A percentile compares a stretch with the other conserved stretches of the same genome.
phyloP scores from a whole-genome alignment of 2,329 filamentous ascomycete genomes.

The Cladosporium halotolerans region DNA sequence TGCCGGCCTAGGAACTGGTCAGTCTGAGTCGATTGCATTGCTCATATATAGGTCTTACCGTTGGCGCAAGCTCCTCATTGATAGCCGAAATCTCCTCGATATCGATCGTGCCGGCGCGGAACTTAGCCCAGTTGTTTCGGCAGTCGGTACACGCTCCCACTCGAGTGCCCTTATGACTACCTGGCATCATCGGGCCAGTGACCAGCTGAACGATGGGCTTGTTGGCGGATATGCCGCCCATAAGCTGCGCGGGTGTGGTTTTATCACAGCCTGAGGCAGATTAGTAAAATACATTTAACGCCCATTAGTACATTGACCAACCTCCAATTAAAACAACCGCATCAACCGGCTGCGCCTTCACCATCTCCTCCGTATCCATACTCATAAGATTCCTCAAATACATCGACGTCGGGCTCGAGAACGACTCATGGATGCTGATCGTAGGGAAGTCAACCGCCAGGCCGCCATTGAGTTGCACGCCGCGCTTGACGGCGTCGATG shows the following conservation, averaged over 20 bases:
- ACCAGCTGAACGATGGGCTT: conserved; percentile 64
- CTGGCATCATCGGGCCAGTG: conserved; percentile 71
- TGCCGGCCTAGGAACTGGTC: conserved; percentile 31
- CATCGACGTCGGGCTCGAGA: conserved; percentile 68
- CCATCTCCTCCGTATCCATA: conserved; percentile 77
- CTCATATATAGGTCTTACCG: conserved; percentile 37
- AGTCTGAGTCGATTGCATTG: conserved; percentile 13
- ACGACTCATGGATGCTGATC: conserved; percentile 64
- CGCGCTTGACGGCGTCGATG: conserved; percentile 63
- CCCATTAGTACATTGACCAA: conserved; percentile 76
- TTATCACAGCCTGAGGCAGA: conserved; percentile 65
- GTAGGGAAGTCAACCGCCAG: conserved; percentile 68
- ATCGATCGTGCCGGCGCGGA: conserved; percentile 58
- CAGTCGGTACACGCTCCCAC: conserved; percentile 72
- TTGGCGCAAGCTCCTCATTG: conserved; percentile 68
- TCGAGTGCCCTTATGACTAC: conserved; percentile 56
- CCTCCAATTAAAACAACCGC: conserved; percentile 58
- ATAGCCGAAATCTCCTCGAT: conserved; percentile 65
- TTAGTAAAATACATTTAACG: conserved; percentile 37
- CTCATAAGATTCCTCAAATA: conserved; percentile 68
- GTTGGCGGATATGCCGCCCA: conserved; percentile 70
- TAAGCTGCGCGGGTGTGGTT: conserved; percentile 66
- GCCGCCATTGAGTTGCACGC: conserved; percentile 60
- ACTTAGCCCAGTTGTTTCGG: conserved; percentile 66
- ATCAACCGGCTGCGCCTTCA: conserved; percentile 64